These are phyloP conservation scores for Wallacemonas sp. DNA, from an alignment of 208 protist genomes.

Conservation along the genomic window DNA sequence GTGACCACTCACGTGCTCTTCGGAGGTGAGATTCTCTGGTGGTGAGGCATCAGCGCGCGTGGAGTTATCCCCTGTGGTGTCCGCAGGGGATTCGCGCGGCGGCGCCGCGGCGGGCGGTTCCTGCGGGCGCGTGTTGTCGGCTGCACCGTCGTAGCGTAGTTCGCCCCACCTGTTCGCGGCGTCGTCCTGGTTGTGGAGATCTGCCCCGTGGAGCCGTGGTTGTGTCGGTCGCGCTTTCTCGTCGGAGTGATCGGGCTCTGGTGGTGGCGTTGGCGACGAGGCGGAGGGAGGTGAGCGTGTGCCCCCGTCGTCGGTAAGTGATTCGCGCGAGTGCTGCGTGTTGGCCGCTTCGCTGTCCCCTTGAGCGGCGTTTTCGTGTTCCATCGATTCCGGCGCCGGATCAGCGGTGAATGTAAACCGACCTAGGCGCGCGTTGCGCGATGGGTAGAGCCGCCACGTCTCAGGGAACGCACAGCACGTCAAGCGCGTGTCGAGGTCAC, in stretches of 20 bases:
- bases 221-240: not conserved
- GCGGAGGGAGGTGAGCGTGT: not conserved
- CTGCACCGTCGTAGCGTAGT: not conserved
- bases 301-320: not conserved
- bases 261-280: not conserved
- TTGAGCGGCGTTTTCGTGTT: too few species aligned
- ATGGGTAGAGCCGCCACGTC: not conserved
- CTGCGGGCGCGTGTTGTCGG: not conserved
- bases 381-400: too few species aligned
- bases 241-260: not conserved
- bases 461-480: slow-evolving; percentile 1
- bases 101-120: too few species aligned
- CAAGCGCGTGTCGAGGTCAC: not conserved
- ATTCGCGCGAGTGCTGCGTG: not conserved
- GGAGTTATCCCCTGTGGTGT: not conserved
- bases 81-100: too few species aligned
- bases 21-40: not conserved
- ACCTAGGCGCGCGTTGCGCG: not conserved
- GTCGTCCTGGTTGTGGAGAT: not conserved
- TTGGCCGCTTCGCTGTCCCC: not conserved
- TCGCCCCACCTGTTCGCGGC: not conserved
- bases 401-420: not conserved
- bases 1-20: not conserved
- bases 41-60: not conserved
- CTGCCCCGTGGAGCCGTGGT: not conserved